Evolutionary conservation across 148 eudicot genomes (phyloP).

Genomic region (Silene uniflora): DNA sequence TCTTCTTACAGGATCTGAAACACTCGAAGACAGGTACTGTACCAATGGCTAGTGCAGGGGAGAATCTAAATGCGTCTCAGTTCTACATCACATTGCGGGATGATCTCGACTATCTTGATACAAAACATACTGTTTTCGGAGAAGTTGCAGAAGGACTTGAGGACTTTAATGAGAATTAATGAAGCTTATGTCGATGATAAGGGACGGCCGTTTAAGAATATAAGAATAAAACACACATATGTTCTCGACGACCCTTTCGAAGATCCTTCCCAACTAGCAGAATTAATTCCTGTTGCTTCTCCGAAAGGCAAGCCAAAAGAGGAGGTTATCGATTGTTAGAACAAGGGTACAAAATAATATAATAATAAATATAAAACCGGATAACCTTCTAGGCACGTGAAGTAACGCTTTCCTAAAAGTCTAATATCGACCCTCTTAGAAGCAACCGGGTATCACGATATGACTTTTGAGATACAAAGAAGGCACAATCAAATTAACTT

Average conservation of each 20-base stretch:
- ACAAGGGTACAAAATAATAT: too few relatives aligned
- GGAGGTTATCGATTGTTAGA: constrained; percentile 83
- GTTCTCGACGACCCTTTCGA: constrained; percentile 90
- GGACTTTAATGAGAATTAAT: constrained; percentile 67
- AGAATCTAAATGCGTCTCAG: constrained; percentile 93
- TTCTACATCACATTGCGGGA: constrained; percentile 83
- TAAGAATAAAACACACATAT: constrained; percentile 91
- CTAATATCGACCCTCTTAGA: too few relatives aligned
- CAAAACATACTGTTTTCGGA: constrained; percentile 89
- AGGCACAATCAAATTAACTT: too few relatives aligned
- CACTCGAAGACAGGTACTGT: constrained; percentile 82
- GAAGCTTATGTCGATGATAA: constrained; percentile 92
- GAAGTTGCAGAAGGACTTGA: constrained; percentile 93
- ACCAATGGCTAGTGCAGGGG: constrained; percentile 96
- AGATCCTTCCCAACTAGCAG: constrained; percentile 70
- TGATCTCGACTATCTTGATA: constrained; percentile 90
- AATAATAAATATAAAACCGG: too few relatives aligned
- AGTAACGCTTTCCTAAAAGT: too few relatives aligned
- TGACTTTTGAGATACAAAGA: too few relatives aligned
- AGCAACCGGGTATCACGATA: too few relatives aligned
- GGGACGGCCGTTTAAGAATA: constrained; percentile 78
- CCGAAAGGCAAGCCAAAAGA: constrained; percentile 92
- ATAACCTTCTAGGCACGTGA: too few relatives aligned
- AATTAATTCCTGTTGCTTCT: constrained; percentile 77
- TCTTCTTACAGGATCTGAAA: constrained; percentile 69